Conservation (phyloP, 257 asterid species). For the Nicotiana noctiflora region DNA sequence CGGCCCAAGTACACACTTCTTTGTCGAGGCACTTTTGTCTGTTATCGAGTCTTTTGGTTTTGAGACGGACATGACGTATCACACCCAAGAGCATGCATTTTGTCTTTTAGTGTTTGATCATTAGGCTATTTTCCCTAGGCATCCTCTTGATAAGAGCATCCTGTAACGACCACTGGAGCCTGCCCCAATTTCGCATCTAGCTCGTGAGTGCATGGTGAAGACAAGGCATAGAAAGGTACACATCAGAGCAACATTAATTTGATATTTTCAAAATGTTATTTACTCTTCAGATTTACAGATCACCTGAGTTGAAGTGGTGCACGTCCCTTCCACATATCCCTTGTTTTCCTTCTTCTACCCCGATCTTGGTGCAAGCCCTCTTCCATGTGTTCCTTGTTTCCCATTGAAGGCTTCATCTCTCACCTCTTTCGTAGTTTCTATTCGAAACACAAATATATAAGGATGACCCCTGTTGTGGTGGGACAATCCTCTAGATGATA, state of each 20-base stretch:
- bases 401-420: no score
- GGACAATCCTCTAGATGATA: no score
- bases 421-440: no score
- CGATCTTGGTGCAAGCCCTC: no score
- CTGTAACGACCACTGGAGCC: no score
- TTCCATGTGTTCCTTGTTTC: no score
- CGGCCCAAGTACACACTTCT: not conserved
- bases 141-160: constrained; percentile 87
- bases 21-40: constrained; percentile 71
- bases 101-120: constrained; percentile 81
- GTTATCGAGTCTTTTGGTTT: constrained; percentile 96
- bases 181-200: no score
- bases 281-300: not conserved
- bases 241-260: not conserved
- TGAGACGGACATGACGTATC: constrained; percentile 95
- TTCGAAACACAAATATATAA: no score
- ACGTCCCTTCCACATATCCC: no score
- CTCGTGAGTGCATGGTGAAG: constrained; percentile 95
- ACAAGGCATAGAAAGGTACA: constrained; percentile 94
- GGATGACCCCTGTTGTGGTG: no score
- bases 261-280: not conserved
- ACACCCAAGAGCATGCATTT: constrained; percentile 95
- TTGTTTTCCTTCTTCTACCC: no score
- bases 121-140: constrained; percentile 95
- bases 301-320: no score